Evolutionary conservation across 2,329 filamentous ascomycete species (phyloP).

Genomic region (Dryadomyces quercus-mongolicae): DNA sequence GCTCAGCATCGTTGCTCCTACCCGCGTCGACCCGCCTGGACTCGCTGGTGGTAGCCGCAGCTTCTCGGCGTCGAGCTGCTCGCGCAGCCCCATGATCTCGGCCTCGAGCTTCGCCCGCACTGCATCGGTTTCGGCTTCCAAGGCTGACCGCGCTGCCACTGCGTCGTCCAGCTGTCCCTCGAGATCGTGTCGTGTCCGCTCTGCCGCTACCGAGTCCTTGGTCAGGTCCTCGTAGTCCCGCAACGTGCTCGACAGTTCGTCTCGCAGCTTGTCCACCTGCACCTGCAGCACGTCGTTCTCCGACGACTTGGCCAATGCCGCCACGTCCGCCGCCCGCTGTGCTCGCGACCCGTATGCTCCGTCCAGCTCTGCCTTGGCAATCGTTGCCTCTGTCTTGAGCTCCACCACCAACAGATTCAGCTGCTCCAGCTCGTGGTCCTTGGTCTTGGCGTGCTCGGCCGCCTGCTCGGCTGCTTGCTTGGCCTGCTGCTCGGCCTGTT

Average conservation of each 20-base stretch:
- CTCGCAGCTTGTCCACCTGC: conserved; percentile 37
- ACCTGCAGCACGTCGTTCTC: conserved; percentile 32
- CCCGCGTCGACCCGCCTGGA: conserved; percentile 23
- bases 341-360: conserved; percentile 47
- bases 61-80: conserved; percentile 38
- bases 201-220: conserved; percentile 35
- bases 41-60: conserved; percentile 23
- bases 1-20: conserved; percentile 39
- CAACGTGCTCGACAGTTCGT: conserved; percentile 36
- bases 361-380: conserved; percentile 49
- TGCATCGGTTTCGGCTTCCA: conserved; percentile 26
- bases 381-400: conserved; percentile 49
- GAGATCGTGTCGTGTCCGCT: conserved; percentile 36
- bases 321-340: conserved; percentile 45
- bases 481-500: conserved; percentile 6
- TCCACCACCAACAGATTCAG: conserved; percentile 41
- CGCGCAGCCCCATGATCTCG: conserved; percentile 32
- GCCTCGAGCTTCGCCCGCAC: conserved; percentile 27
- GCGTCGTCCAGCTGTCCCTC: conserved; percentile 30
- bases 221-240: conserved; percentile 42
- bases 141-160: conserved; percentile 19
- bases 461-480: conserved; percentile 15
- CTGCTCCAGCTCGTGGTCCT: conserved; percentile 35
- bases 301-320: conserved; percentile 37
- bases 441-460: conserved; percentile 16